Conservation (phyloP, 176 grass and related monocot species). For the Chloris gayana region DNA sequence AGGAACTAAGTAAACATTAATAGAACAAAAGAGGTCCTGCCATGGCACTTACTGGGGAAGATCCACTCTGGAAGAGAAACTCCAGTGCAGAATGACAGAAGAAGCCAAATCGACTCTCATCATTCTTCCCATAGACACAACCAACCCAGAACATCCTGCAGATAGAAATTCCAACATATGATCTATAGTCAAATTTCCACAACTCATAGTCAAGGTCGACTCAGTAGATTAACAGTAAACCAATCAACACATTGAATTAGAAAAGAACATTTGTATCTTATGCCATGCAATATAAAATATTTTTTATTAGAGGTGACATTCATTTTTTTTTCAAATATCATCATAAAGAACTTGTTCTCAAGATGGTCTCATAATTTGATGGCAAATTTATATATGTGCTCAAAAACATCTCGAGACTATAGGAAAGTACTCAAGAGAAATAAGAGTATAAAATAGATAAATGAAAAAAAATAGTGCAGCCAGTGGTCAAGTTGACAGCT, state of each 20-base stretch:
- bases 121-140: slow-evolving; percentile 89
- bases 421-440: slow-evolving; percentile 1
- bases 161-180: slow-evolving; percentile 20
- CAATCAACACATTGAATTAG: not conserved
- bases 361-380: slow-evolving; percentile 22
- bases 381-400: not conserved
- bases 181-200: not conserved
- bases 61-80: slow-evolving; percentile 78
- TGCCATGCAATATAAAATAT: not conserved
- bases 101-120: slow-evolving; percentile 83
- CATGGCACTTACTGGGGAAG: slow-evolving; percentile 64
- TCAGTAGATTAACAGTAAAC: not conserved
- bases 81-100: slow-evolving; percentile 97
- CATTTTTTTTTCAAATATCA: not conserved
- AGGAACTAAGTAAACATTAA: not conserved
- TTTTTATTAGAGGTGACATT: not conserved
- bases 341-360: not conserved
- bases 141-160: slow-evolving; percentile 95
- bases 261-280: slow-evolving; percentile 11
- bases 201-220: slow-evolving; percentile 17
- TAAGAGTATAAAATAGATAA: not conserved
- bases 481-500: slow-evolving; percentile 2
- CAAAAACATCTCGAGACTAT: not conserved
- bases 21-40: not conserved
- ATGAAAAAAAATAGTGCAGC: not conserved